Percentiles rank a stretch among this genome's conserved stretches.
Evolutionary conservation across 345 rosid species (phyloP).

Genomic region (Corymbia maculata): DNA sequence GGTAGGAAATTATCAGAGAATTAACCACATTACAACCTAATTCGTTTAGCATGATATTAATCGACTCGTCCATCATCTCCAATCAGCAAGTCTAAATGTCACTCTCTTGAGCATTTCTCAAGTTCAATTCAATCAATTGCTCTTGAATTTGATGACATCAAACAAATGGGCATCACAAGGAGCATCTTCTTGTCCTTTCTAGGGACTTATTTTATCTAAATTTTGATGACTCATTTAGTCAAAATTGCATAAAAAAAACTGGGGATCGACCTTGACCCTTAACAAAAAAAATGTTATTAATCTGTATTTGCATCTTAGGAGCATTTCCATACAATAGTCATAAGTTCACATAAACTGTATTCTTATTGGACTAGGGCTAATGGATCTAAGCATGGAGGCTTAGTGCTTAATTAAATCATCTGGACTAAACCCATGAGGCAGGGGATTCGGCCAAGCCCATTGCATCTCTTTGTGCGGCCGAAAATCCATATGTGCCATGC

Average conservation of each 20-base stretch:
- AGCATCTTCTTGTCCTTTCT: slow-evolving; percentile 13
- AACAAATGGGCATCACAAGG: slow-evolving; percentile 25
- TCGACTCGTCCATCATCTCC: background rate
- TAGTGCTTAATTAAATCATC: background rate
- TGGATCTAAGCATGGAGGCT: background rate
- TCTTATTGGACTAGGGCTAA: background rate
- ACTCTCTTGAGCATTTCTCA: background rate
- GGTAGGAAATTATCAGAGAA: background rate
- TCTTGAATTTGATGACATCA: background rate
- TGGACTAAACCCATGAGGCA: background rate
- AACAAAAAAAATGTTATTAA: no score
- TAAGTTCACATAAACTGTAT: background rate
- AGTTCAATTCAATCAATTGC: background rate
- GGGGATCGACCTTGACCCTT: no score
- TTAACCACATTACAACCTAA: background rate
- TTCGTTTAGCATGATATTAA: background rate
- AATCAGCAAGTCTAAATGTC: background rate
- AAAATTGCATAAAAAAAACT: no score
- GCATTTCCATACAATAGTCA: background rate
- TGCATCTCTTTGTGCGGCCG: no score
- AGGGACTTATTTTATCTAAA: background rate
- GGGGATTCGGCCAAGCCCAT: background rate
- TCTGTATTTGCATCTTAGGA: background rate
- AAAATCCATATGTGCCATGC: no score
- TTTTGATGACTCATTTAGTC: background rate